Conservation (phyloP, 2,329 filamentous ascomycete genomes). For the Lithohypha guttulata region DNA sequence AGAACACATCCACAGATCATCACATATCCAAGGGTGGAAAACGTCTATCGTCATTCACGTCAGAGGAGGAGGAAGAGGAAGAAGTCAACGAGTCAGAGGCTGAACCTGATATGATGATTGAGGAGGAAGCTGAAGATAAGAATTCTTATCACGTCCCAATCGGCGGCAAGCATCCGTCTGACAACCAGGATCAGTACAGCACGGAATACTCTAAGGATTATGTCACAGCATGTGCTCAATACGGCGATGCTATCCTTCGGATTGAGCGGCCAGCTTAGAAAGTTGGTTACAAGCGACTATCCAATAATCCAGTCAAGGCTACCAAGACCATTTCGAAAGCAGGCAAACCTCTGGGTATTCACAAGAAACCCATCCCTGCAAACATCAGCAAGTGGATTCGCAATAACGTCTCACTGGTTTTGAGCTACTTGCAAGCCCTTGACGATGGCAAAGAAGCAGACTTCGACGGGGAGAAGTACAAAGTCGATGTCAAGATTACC, state of each 20-base stretch:
- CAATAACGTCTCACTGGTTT: neutral
- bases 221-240: neutral
- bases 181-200: neutral
- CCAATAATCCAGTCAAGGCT: too few species aligned
- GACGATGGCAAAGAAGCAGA: neutral
- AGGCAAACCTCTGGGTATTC: too few species aligned
- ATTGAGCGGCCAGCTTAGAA: conserved; percentile 3
- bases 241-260: neutral
- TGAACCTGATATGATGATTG: conserved; percentile 7
- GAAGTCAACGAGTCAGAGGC: conserved; percentile 7
- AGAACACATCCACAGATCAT: neutral
- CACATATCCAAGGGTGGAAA: neutral
- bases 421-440: neutral
- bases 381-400: neutral
- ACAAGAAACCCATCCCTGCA: neutral
- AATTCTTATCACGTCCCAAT: neutral
- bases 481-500: neutral
- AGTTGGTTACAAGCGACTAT: too few species aligned
- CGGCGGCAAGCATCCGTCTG: neutral
- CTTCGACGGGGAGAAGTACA: neutral
- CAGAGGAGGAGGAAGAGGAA: conserved; percentile 2
- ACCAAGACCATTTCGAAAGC: neutral
- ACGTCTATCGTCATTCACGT: too few species aligned
- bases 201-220: neutral
- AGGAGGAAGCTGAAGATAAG: too few species aligned